A percentile compares a stretch with the other conserved stretches of the same genome.
Conservation (phyloP, 345 rosid species). For the Clausena lansium region DNA sequence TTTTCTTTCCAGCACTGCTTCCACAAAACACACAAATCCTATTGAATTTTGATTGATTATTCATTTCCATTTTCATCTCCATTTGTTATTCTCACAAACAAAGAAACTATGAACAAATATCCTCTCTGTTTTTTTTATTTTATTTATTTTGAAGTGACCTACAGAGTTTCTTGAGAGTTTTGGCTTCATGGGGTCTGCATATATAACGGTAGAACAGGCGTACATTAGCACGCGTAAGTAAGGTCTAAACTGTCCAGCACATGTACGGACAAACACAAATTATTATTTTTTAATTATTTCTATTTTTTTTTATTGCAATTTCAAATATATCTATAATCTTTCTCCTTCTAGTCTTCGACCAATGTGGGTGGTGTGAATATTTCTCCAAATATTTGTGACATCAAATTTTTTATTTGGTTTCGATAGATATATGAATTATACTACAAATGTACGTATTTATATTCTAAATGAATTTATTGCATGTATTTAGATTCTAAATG, state of each 20-base stretch:
- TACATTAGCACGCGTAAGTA: slow-evolving; percentile 20
- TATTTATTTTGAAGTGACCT: not conserved
- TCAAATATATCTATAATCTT: not conserved
- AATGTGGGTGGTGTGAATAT: not conserved
- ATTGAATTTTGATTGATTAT: slow-evolving; percentile 48
- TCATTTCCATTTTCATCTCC: slow-evolving; percentile 33
- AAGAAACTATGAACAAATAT: not conserved
- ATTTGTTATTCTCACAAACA: slow-evolving; percentile 13
- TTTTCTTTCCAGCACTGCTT: slow-evolving; percentile 82
- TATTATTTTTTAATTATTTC: not conserved
- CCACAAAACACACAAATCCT: slow-evolving; percentile 97
- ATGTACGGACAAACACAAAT: not conserved
- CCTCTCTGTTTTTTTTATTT: not conserved
- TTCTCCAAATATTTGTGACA: too few species aligned
- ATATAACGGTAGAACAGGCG: slow-evolving; percentile 29
- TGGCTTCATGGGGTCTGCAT: slow-evolving; percentile 14
- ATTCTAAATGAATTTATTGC: too few species aligned
- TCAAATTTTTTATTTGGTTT: too few species aligned
- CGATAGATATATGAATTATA: too few species aligned
- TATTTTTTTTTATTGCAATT: not conserved
- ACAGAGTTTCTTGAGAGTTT: not conserved
- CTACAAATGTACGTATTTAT: too few species aligned
- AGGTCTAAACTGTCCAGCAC: slow-evolving; percentile 1
- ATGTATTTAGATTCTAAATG: too few species aligned
- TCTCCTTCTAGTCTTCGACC: not conserved